phyloP scores from a whole-genome alignment of 2,329 filamentous ascomycete genomes.

The Colletotrichum eleusines region DNA sequence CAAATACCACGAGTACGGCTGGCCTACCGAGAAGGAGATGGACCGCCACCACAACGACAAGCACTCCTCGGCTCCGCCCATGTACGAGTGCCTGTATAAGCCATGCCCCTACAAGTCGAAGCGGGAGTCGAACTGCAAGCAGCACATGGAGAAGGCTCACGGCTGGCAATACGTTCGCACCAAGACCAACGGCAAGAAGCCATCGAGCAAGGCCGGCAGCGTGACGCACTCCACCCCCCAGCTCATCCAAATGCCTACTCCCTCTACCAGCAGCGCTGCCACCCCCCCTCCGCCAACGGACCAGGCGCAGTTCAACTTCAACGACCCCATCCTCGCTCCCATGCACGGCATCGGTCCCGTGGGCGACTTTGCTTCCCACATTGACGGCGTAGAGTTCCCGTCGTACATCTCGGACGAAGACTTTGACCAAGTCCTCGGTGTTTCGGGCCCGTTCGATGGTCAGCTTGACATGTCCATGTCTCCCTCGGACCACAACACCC shows the following conservation, averaged over 20 bases:
- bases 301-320: slow-evolving; percentile 47
- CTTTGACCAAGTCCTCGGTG: slow-evolving; percentile 54
- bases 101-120: slow-evolving; percentile 95
- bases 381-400: slow-evolving; percentile 60
- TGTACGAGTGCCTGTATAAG: slow-evolving; percentile 86
- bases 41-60: slow-evolving; percentile 97
- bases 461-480: slow-evolving; percentile 57
- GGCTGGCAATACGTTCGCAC: slow-evolving; percentile 91
- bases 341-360: slow-evolving; percentile 41
- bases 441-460: slow-evolving; percentile 46
- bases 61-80: slow-evolving; percentile 82
- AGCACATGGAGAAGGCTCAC: slow-evolving; percentile 98
- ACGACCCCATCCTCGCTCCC: slow-evolving; percentile 33
- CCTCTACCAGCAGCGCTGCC: slow-evolving; percentile 68
- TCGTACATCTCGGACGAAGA: slow-evolving; percentile 61
- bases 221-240: slow-evolving; percentile 67
- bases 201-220: slow-evolving; percentile 58
- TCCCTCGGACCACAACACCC: slow-evolving; percentile 64
- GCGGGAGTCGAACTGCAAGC: slow-evolving; percentile 96
- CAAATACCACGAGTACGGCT: slow-evolving; percentile 91
- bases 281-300: slow-evolving; percentile 67
- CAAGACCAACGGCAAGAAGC: slow-evolving; percentile 87
- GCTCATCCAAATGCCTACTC: slow-evolving; percentile 72
- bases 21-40: slow-evolving; percentile 98
- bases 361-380: slow-evolving; percentile 44